Base-by-base conservation (phyloP, 768 basidiomycete genomes). In the Candolleomyces efflorescens region DNA sequence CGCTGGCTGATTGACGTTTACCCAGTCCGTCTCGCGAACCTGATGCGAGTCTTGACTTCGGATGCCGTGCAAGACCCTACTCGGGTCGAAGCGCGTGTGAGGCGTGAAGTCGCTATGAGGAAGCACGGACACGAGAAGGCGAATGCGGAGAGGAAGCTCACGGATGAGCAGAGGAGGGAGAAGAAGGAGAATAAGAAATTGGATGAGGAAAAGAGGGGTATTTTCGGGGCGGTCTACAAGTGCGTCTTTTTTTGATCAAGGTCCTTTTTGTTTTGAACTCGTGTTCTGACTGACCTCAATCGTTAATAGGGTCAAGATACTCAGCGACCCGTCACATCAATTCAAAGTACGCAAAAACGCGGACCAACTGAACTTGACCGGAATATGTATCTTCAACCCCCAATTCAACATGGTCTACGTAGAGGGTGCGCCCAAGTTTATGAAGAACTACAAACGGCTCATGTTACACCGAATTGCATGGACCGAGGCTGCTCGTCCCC, bases 281-380 rank as follows among this genome's bases (percentile, higher is more conserved):
- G 23, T 39, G 48, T 37, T 17, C n/a, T 54, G 22, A 18, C 24
- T n/a, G n/a, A n/a, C n/a, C n/a, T n/a, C n/a, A n/a, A n/a, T n/a
- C n/a, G n/a, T 20, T 52, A 46, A 23, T 59, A 93, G 94, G 75
- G 80, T 99, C 63, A 89, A 89, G 68, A 88, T 83, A 55, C 84
- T 99, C 47, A 81, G 86, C n/a, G 94, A 98, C 68, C 93, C 90
- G 1, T 80, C 91, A 11, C 97, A 99, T 65, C 87, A 91, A 59
- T 98, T 93, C 80, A 99, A 98, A 77, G 91, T 98, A 53, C 86
- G 91, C 58, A 94, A 92, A 78, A 98, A 98, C 65, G 97, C 97
- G 0, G 91, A 96, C 66, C 94, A 97, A 68, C 79, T 89, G 69
- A 86, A 84, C 59, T 78, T 98, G 13, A 87, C 92, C 0, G 97